phyloP scores from a whole-genome alignment of 352 stramenopile genomes.

The Phytophthora nicotianae region DNA sequence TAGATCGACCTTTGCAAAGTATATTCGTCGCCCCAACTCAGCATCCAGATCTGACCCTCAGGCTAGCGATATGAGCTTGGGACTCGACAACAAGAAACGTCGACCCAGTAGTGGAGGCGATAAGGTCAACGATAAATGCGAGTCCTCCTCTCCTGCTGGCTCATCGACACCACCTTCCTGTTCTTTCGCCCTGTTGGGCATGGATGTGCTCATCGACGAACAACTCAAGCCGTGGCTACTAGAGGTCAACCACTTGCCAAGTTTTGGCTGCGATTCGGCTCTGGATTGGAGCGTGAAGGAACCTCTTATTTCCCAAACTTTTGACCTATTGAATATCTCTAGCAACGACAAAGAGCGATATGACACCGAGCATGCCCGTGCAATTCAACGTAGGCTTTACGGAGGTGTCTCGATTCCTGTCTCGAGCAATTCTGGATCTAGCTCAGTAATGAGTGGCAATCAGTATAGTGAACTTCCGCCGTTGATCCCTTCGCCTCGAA shows the following conservation, averaged over 20 bases:
- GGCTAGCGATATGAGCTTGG: conserved; percentile 8
- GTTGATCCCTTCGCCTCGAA: conserved; percentile 19
- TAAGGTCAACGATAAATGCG: conserved; percentile 1
- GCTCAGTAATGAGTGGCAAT: conserved; percentile 23
- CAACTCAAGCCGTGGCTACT: conserved; percentile 95
- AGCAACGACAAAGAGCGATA: conserved; percentile 82
- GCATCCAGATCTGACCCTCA: conserved; percentile 35
- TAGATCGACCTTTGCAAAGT: conserved; percentile 84
- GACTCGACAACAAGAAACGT: conserved; percentile 7
- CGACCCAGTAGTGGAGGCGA: conserved; percentile 26
- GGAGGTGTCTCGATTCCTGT: conserved; percentile 24
- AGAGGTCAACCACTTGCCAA: conserved; percentile 97
- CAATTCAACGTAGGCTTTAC: conserved; percentile 70
- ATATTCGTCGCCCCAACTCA: conserved; percentile 61
- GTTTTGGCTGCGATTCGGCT: conserved; percentile 94
- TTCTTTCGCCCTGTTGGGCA: conserved; percentile 94
- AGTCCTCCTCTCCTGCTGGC: conserved; percentile 5
- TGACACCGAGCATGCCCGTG: conserved; percentile 65
- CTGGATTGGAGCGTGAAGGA: conserved; percentile 96
- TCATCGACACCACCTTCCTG: conserved; percentile 43
- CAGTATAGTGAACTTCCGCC: conserved; percentile 27
- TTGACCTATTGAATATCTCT: conserved; percentile 87
- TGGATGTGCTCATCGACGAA: conserved; percentile 97
- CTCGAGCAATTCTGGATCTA: conserved; percentile 22
- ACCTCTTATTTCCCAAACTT: conserved; percentile 92